phyloP scores from a whole-genome alignment of 495 filamentous ascomycete species.

The Aspergillus sclerotiicarbonarius region DNA sequence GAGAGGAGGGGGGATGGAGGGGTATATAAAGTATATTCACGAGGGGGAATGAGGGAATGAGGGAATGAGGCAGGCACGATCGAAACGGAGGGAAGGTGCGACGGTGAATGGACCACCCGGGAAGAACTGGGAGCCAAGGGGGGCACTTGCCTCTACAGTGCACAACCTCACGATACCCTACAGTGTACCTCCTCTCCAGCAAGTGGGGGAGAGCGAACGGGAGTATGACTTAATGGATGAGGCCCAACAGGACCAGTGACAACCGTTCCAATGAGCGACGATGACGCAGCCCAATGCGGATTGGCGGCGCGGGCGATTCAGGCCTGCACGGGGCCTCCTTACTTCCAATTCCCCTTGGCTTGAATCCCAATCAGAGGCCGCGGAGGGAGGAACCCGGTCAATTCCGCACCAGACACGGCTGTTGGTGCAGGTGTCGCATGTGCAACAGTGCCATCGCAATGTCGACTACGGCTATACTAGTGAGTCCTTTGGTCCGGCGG shows the following conservation, averaged over 20 bases:
- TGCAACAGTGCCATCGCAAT: neutral
- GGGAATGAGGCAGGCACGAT: slow-evolving; percentile 4
- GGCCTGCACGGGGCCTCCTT: neutral
- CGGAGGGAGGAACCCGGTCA: neutral
- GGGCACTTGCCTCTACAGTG: neutral
- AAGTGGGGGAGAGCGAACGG: too few relatives aligned
- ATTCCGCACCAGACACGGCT: neutral
- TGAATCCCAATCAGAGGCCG: neutral
- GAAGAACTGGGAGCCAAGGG: neutral
- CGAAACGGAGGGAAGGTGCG: neutral
- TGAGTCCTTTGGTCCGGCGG: neutral
- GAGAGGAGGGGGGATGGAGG: slow-evolving; percentile 3
- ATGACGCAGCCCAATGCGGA: neutral
- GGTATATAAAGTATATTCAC: neutral
- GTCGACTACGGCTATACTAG: neutral
- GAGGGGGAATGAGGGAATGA: neutral
- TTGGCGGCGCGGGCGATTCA: neutral
- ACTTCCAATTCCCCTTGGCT: neutral
- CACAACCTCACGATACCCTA: neutral
- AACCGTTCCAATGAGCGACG: neutral
- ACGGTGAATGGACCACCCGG: neutral
- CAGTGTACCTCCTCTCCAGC: too few relatives aligned
- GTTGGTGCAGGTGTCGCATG: neutral
- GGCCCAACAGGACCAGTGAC: neutral
- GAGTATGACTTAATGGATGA: neutral